Evolutionary conservation across 2,329 filamentous ascomycete species (phyloP), one percentile per base, ranked within the genome.

Genomic region (Fusarium anthophilum): DNA sequence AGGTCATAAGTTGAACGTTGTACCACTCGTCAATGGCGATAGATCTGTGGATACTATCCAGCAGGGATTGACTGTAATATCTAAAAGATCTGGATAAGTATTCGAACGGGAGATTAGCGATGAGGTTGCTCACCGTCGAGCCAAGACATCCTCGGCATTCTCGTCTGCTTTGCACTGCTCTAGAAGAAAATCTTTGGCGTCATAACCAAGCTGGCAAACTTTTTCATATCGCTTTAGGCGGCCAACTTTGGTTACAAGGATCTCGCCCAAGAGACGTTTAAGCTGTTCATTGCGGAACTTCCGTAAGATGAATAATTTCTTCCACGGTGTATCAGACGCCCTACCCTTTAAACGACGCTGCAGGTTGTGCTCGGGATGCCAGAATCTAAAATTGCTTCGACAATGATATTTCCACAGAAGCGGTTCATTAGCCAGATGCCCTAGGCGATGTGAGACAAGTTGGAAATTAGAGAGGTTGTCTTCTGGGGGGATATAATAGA

Each of bases 381-480:
- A 99, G 82, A 91, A 94, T 63, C 82, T 87, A 84, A 95, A 98
- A 63, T 86, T 85, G 41, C 83, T 83, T 62, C 84, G 82, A 82
- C 96, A 98, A 80, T 96, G 90, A 77, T 89, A 83, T 72, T 91
- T 91, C 96, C 96, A 98, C 60, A 98, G 86, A 32, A 95, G 84
- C 13, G 92, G 90, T 66, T 94, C 92, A 75, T 91, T 90, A 44
- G 91, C 88, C 63, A 97, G 85, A 54, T 86, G 85, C 76, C 90
- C 85, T 76, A 96, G 88, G 66, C 90, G 90, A 74, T 85, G 89
- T 28, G 89, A 94, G 17, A 92, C 86, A 32, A 82, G 80, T 70
- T 89, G 86, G 43, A 91, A 77, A 63, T 78, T 81, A 20, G 74
- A 60, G 44, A 91, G 81, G 55, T 86, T 86, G 69, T 91, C 87